A percentile compares a stretch with the other conserved stretches of the same genome.
These are phyloP conservation scores for Ustilago trichophora DNA, from an alignment of 1,284 basidiomycete species.

Conservation along the genomic window DNA sequence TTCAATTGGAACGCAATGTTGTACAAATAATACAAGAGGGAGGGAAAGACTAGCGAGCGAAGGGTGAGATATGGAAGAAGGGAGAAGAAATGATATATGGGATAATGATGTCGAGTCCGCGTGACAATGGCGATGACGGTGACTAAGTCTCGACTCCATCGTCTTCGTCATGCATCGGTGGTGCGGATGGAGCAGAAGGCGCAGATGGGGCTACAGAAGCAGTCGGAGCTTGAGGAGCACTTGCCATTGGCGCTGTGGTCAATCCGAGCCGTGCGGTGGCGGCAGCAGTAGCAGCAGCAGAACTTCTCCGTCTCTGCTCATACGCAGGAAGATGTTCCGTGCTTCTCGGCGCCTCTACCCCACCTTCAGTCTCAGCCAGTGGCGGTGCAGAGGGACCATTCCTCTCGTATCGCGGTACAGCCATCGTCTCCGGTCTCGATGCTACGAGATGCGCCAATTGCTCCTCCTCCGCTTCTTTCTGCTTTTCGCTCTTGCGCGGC, in stretches of 20 bases:
- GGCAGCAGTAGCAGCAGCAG: not conserved
- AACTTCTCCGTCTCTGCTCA: constrained; percentile 2
- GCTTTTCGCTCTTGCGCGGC: constrained; percentile 36
- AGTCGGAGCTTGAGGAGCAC: no score
- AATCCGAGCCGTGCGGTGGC: not conserved
- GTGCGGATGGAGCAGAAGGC: constrained; percentile 18
- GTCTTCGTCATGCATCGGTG: constrained; percentile 5
- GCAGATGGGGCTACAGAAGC: constrained; percentile 5
- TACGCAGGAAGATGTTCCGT: constrained; percentile 14
- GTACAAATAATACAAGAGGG: constrained; percentile 28
- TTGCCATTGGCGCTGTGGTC: no score
- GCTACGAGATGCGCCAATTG: constrained; percentile 30
- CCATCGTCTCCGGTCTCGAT: constrained; percentile 22
- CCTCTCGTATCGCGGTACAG: constrained; percentile 32
- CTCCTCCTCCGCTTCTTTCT: constrained; percentile 37
- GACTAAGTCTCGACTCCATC: no score
- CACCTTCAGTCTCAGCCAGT: constrained; percentile 5
- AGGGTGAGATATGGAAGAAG: no score
- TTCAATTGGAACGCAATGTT: no score
- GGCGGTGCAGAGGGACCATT: constrained; percentile 12
- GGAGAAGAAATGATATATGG: no score
- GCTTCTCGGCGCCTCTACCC: not conserved
- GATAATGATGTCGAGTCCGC: no score
- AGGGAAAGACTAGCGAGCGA: no score
- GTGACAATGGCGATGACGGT: no score